Conservation (phyloP, 116 monocot species). For the Iris pallida region DNA sequence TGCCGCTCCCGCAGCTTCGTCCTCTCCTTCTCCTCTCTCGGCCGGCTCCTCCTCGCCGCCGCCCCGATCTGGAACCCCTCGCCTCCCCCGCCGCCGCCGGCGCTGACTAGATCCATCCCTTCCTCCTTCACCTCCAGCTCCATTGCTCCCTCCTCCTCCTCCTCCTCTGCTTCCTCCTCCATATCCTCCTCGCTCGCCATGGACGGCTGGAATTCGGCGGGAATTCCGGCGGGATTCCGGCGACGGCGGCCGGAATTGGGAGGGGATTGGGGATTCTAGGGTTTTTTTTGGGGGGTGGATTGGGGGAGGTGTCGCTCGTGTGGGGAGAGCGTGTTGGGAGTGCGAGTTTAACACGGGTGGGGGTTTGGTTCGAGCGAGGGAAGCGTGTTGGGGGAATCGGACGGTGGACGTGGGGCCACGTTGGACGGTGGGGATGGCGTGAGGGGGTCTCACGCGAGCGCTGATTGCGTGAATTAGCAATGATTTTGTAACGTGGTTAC, state of each 20-base stretch:
- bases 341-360: no score
- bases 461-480: no score
- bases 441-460: no score
- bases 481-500: no score
- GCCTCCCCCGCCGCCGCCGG: not conserved
- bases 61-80: not conserved
- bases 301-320: slow-evolving; percentile 59
- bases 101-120: slow-evolving; percentile 31
- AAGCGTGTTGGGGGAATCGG: no score
- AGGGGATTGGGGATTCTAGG: slow-evolving; percentile 30
- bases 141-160: slow-evolving; percentile 47
- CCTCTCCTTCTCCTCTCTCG: slow-evolving; percentile 92
- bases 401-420: no score
- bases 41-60: slow-evolving; percentile 37
- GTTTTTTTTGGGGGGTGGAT: slow-evolving; percentile 74
- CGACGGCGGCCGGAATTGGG: slow-evolving; percentile 27
- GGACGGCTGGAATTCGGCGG: not conserved
- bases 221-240: slow-evolving; percentile 8
- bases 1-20: slow-evolving; percentile 90
- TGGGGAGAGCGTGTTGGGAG: not conserved
- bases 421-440: no score
- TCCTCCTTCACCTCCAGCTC: slow-evolving; percentile 56
- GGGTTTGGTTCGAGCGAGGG: no score
- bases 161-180: slow-evolving; percentile 58
- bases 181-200: slow-evolving; percentile 22